Evolutionary conservation across 345 rosid species (phyloP).

Genomic region (Hibiscus syriacus): DNA sequence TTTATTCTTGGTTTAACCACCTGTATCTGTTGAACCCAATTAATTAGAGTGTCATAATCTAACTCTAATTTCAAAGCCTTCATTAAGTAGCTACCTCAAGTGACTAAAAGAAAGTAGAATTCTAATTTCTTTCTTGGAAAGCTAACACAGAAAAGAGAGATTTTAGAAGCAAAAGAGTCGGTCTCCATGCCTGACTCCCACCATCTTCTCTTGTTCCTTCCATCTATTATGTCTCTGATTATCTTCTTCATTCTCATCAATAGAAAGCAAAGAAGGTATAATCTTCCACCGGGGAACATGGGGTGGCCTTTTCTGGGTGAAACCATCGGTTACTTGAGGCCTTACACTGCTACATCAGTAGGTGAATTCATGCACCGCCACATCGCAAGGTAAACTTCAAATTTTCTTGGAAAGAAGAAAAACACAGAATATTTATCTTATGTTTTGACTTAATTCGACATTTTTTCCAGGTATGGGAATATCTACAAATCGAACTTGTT

Average conservation of each 20-base stretch:
- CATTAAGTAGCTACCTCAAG: slow-evolving; percentile 9
- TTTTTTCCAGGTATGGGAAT: slow-evolving; percentile 65
- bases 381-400: slow-evolving; percentile 63
- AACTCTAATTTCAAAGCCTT: neutral
- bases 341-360: slow-evolving; percentile 62
- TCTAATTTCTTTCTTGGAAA: slow-evolving; percentile 17
- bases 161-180: neutral
- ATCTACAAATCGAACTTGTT: slow-evolving; percentile 81
- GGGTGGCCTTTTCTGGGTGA: slow-evolving; percentile 98
- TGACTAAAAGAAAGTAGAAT: slow-evolving; percentile 19
- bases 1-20: no score
- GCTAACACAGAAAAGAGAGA: neutral
- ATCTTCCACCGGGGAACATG: slow-evolving; percentile 88
- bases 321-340: slow-evolving; percentile 77
- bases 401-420: no score
- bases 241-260: slow-evolving; percentile 43
- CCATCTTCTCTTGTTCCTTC: slow-evolving; percentile 54
- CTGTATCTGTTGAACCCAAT: neutral
- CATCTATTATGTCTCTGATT: slow-evolving; percentile 55
- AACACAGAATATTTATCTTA: neutral
- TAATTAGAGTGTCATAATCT: slow-evolving; percentile 18
- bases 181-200: slow-evolving; percentile 67
- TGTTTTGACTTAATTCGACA: neutral
- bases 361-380: slow-evolving; percentile 92
- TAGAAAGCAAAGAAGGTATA: slow-evolving; percentile 42